Conservation (phyloP, 2,329 filamentous ascomycete genomes). For the Colletotrichum liaoningense region DNA sequence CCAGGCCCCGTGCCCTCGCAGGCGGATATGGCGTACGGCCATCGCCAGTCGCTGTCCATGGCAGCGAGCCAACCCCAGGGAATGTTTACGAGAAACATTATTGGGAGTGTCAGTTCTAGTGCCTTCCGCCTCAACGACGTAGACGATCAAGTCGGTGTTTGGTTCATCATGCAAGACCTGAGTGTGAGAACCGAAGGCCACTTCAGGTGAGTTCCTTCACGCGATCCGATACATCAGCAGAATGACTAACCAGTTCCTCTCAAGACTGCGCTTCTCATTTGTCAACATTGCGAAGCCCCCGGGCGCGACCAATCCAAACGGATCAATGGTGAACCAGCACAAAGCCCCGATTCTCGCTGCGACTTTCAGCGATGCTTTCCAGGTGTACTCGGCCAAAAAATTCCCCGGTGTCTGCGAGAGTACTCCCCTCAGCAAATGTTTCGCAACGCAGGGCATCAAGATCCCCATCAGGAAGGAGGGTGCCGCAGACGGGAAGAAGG, state of each 20-base stretch:
- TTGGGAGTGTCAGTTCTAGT: conserved; percentile 90
- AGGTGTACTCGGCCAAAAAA: conserved; percentile 96
- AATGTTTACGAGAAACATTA: conserved; percentile 95
- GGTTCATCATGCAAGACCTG: conserved; percentile 96
- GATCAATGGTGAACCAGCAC: conserved; percentile 73
- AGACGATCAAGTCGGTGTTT: conserved; percentile 85
- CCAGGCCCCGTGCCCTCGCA: conserved; percentile 43
- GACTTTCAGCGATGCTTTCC: conserved; percentile 89
- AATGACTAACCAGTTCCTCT: conserved; percentile 1
- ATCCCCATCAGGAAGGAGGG: conserved; percentile 93
- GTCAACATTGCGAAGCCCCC: conserved; percentile 73
- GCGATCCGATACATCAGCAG: background rate
- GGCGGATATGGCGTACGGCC: conserved; percentile 39
- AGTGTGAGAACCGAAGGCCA: conserved; percentile 92
- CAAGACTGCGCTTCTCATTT: conserved; percentile 76
- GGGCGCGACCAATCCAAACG: conserved; percentile 47
- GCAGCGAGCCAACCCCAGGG: conserved; percentile 71
- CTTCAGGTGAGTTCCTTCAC: conserved; percentile 77
- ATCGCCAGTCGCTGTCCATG: conserved; percentile 47
- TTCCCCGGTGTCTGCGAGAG: conserved; percentile 98
- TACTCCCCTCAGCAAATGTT: conserved; percentile 89
- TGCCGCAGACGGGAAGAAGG: conserved; percentile 58
- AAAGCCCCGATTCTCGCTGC: conserved; percentile 86
- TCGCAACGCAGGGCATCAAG: conserved; percentile 94
- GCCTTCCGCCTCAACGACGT: conserved; percentile 86